A percentile compares a stretch with the other conserved stretches of the same genome.
phyloP scores from a whole-genome alignment of 352 stramenopile genomes.

The Pythium apleroticum region DNA sequence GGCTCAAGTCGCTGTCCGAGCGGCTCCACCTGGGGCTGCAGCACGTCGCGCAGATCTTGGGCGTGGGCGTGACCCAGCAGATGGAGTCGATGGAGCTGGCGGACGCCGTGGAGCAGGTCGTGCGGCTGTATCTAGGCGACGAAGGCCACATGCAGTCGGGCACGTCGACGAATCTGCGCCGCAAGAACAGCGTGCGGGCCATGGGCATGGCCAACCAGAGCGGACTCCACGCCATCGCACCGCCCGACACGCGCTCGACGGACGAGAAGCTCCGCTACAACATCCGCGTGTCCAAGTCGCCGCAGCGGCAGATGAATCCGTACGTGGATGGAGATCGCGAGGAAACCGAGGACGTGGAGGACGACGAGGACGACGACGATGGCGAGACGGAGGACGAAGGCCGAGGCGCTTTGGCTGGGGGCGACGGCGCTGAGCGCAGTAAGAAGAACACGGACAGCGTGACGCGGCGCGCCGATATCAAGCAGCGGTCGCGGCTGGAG shows the following conservation, averaged over 20 bases:
- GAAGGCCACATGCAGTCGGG: conserved; percentile 59
- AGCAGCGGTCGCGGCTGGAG: conserved; percentile 57
- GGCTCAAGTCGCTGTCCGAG: conserved; percentile 59
- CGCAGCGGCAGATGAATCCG: conserved; percentile 61
- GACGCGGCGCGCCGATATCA: conserved; percentile 62
- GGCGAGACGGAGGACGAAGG: conserved; percentile 25
- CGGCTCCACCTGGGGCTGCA: conserved; percentile 74
- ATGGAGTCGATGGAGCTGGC: conserved; percentile 64
- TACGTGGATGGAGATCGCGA: conserved; percentile 41
- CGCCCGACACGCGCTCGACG: conserved; percentile 42
- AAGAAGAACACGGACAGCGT: conserved; percentile 34
- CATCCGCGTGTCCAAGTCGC: conserved; percentile 52
- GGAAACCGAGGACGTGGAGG: conserved; percentile 27
- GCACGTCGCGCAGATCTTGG: conserved; percentile 76
- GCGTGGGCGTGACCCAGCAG: conserved; percentile 40
- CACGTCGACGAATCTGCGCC: conserved; percentile 50
- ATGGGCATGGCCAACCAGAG: conserved; percentile 36
- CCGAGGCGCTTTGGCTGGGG: conserved; percentile 9
- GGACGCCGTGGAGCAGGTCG: conserved; percentile 74
- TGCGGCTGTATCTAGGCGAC: conserved; percentile 73
- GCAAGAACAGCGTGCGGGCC: conserved; percentile 73
- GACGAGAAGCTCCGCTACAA: conserved; percentile 79
- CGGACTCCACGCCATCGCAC: conserved; percentile 29
- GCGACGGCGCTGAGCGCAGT: conserved; percentile 9
- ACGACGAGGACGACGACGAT: conserved; percentile 30